phyloP scores from a whole-genome alignment of 2,329 filamentous ascomycete species.

The Colletotrichum falcatum region DNA sequence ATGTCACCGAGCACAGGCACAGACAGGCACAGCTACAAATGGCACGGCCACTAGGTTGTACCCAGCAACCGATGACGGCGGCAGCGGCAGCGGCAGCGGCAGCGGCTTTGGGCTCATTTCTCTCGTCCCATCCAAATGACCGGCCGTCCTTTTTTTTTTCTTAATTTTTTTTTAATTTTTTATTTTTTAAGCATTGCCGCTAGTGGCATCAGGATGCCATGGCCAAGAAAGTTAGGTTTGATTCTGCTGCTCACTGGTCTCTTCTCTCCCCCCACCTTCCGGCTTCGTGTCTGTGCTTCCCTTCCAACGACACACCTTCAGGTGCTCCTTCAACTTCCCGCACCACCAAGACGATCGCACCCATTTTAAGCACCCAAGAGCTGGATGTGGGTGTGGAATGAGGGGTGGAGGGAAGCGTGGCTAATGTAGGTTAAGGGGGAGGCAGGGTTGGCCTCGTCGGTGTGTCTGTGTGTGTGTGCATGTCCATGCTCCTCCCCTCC shows the following conservation, averaged over 20 bases:
- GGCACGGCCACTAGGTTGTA: neutral
- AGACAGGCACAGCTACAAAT: slow-evolving; percentile 1
- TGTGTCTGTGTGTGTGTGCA: too few relatives aligned
- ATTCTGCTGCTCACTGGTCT: slow-evolving; percentile 3
- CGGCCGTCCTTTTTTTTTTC: neutral
- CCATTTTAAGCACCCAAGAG: neutral
- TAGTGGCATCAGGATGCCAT: slow-evolving; percentile 37
- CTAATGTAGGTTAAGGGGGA: slow-evolving; percentile 21
- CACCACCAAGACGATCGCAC: neutral
- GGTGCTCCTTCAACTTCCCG: neutral
- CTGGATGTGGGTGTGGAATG: slow-evolving; percentile 29
- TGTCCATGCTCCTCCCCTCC: slow-evolving; percentile 1
- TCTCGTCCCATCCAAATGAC: slow-evolving; percentile 38
- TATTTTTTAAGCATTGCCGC: slow-evolving; percentile 30
- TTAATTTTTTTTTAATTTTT: neutral
- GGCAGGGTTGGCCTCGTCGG: slow-evolving; percentile 15
- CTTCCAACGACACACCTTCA: slow-evolving; percentile 27
- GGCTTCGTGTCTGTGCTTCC: slow-evolving; percentile 35
- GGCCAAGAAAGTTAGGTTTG: slow-evolving; percentile 40
- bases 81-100: neutral
- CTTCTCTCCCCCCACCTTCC: slow-evolving; percentile 15
- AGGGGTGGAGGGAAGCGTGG: slow-evolving; percentile 3
- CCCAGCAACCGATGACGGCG: slow-evolving; percentile 10
- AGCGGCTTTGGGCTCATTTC: slow-evolving; percentile 34
- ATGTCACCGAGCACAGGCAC: slow-evolving; percentile 22